Evolutionary conservation across 148 eudicot species (phyloP).

Genomic region (Vaccinium macrocarpon): DNA sequence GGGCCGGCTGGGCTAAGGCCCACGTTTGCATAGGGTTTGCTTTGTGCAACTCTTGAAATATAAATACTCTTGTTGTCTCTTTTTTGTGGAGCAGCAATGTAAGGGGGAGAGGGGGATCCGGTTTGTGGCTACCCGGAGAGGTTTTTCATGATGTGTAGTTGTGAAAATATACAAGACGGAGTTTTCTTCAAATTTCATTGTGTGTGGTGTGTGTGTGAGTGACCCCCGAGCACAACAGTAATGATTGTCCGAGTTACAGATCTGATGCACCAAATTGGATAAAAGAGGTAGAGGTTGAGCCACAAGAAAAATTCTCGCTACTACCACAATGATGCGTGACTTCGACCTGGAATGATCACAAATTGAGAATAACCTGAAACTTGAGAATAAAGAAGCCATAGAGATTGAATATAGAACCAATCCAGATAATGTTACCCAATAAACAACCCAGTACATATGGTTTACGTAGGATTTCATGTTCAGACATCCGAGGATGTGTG

Average conservation of each 20-base stretch:
- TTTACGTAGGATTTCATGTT: not conserved
- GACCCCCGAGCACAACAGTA: no score
- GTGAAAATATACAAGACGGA: no score
- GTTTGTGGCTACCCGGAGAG: no score
- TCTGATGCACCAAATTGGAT: not conserved
- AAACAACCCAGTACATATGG: not conserved
- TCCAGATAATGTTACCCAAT: not conserved
- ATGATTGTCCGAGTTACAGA: not conserved
- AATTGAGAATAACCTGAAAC: not conserved
- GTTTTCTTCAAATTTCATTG: no score
- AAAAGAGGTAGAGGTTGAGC: not conserved
- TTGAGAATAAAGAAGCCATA: slow-evolving; percentile 1
- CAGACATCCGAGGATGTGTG: not conserved
- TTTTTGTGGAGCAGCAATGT: no score
- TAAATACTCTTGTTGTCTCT: no score
- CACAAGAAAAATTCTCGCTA: not conserved
- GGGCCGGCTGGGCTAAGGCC: no score
- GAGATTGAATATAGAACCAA: not conserved
- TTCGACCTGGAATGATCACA: not conserved
- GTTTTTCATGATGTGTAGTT: no score
- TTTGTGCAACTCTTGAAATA: no score
- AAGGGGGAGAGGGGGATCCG: no score
- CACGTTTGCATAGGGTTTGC: no score
- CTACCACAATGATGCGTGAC: not conserved
- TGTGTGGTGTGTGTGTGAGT: no score